Evolutionary conservation across 1,284 basidiomycete species (phyloP).

Genomic region (Microbotryum saponariae): DNA sequence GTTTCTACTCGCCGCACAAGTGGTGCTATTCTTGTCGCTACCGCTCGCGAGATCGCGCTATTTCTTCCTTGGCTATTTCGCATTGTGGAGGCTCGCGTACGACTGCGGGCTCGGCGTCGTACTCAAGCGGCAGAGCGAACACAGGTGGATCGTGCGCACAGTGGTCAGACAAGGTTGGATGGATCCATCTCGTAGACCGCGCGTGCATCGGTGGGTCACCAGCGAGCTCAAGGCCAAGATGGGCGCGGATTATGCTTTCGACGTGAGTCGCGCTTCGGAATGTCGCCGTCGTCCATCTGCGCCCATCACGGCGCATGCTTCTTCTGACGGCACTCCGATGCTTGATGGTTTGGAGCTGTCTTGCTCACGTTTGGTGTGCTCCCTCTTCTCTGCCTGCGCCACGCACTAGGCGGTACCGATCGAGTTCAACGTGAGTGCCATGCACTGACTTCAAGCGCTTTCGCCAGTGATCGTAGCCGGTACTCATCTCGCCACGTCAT

Average conservation of each 20-base stretch:
- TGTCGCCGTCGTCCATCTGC: neutral
- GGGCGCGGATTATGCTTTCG: conserved; percentile 87
- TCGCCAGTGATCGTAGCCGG: conserved; percentile 6
- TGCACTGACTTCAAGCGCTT: conserved; percentile 9
- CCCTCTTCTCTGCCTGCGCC: neutral
- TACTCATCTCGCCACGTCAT: conserved; percentile 25
- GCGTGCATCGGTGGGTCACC: conserved; percentile 63
- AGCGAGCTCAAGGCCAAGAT: conserved; percentile 84
- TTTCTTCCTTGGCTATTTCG: conserved; percentile 80
- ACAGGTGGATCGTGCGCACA: conserved; percentile 80
- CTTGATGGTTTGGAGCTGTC: neutral
- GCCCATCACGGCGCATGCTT: too few relatives aligned
- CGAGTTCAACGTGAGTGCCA: conserved; percentile 58
- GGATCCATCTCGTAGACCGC: conserved; percentile 59
- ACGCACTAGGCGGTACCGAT: conserved; percentile 38
- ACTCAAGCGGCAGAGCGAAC: conserved; percentile 86
- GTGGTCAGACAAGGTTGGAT: conserved; percentile 79
- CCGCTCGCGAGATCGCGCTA: conserved; percentile 48
- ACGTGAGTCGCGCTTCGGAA: conserved; percentile 49
- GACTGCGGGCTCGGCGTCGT: conserved; percentile 90
- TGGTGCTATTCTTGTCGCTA: conserved; percentile 64
- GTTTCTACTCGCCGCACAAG: conserved; percentile 65
- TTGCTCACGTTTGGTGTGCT: conserved; percentile 40
- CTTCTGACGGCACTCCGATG: too few relatives aligned
- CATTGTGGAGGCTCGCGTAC: conserved; percentile 87